Evolutionary conservation across 495 filamentous ascomycete species (phyloP).

Genomic region (Daldinia decipiens): DNA sequence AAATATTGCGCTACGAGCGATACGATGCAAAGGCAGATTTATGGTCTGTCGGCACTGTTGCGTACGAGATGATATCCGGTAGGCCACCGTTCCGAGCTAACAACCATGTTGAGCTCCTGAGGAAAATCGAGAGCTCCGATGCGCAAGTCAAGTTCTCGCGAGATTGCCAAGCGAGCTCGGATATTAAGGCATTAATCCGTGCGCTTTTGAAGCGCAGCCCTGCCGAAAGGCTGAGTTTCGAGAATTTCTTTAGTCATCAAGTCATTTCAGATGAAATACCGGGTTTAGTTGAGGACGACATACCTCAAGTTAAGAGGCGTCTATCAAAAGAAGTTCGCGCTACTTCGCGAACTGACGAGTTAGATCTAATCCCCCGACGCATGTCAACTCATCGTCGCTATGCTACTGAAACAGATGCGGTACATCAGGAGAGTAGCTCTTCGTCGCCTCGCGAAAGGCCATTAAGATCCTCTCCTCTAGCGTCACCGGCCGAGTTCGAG

Average conservation of each 20-base stretch:
- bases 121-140: conserved; percentile 86
- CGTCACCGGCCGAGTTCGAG: conserved; percentile 52
- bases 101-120: conserved; percentile 93
- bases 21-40: conserved; percentile 97
- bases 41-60: conserved; percentile 96
- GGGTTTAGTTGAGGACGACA: conserved; percentile 80
- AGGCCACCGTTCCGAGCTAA: conserved; percentile 89
- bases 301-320: conserved; percentile 55
- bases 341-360: conserved; percentile 46
- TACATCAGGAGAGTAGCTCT: conserved; percentile 43
- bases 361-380: conserved; percentile 36
- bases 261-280: conserved; percentile 85
- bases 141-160: conserved; percentile 85
- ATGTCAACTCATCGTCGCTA: conserved; percentile 46
- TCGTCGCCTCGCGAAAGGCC: conserved; percentile 51
- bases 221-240: conserved; percentile 82
- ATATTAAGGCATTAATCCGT: conserved; percentile 84
- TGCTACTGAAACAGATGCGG: conserved; percentile 45
- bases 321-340: conserved; percentile 43
- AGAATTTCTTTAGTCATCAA: conserved; percentile 78
- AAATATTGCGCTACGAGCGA: conserved; percentile 96
- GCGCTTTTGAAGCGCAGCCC: conserved; percentile 85
- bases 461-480: conserved; percentile 52
- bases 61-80: conserved; percentile 93
- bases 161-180: conserved; percentile 74